Evolutionary conservation across 2,329 filamentous ascomycete genomes (phyloP).

Genomic region (Monilinia aucupariae): DNA sequence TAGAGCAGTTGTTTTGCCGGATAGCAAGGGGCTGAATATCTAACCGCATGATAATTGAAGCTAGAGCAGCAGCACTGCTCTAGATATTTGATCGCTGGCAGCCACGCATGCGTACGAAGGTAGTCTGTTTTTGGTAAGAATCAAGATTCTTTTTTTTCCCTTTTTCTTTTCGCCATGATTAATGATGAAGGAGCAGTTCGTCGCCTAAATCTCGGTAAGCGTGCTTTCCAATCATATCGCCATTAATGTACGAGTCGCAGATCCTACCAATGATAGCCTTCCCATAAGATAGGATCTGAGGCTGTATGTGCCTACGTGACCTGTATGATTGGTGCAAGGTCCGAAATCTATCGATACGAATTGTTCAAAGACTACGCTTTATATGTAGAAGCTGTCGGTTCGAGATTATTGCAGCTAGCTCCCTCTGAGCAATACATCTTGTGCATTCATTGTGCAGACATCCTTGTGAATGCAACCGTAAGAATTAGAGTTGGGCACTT

Average conservation of each 20-base stretch:
- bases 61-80: background rate
- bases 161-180: background rate
- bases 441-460: background rate
- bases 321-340: background rate
- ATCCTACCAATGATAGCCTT: background rate
- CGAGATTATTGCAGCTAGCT: background rate
- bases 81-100: slow-evolving; percentile 12
- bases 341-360: background rate
- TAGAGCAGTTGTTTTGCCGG: background rate
- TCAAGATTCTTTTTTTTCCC: background rate
- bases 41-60: background rate
- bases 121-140: slow-evolving; percentile 4
- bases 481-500: too few relatives aligned
- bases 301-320: background rate
- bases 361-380: background rate
- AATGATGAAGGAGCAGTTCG: background rate
- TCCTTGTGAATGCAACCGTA: background rate
- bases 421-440: background rate
- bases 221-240: background rate
- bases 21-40: slow-evolving; percentile 6
- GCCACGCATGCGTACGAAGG: slow-evolving; percentile 11
- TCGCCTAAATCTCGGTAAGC: slow-evolving; percentile 10
- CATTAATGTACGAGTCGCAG: background rate
- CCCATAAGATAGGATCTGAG: background rate
- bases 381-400: background rate